These are phyloP conservation scores for Lichtheimia ramosa DNA, from an alignment of 371 early-diverging fungal species.

Conservation along the genomic window DNA sequence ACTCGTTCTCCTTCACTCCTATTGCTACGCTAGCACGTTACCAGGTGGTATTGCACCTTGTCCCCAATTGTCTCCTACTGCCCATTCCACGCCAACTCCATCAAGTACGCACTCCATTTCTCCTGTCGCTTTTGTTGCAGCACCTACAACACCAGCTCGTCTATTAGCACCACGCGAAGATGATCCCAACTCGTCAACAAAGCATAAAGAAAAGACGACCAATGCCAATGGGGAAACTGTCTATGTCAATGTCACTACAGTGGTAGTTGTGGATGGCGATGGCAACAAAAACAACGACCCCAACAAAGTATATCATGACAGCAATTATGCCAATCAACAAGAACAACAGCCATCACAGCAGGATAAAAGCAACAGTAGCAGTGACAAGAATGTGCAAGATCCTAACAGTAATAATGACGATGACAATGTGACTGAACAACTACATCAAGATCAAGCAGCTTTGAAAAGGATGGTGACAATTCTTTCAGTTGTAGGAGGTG, in stretches of 20 bases:
- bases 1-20: not conserved
- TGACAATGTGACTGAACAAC: conserved; percentile 9
- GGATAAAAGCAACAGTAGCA: too few relatives aligned
- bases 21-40: not conserved
- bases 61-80: not conserved
- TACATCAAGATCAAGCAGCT: conserved; percentile 20
- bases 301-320: conserved; percentile 12
- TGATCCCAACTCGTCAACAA: not conserved
- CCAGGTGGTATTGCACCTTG: not conserved
- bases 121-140: not conserved
- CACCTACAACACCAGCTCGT: not conserved
- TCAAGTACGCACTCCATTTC: too few relatives aligned
- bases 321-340: conserved; percentile 14
- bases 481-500: conserved; percentile 18
- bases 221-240: conserved; percentile 3
- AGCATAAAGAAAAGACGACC: not conserved
- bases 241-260: conserved; percentile 4
- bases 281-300: conserved; percentile 1
- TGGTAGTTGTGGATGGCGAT: conserved; percentile 4
- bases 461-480: conserved; percentile 19
- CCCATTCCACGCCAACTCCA: too few relatives aligned
- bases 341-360: not conserved
- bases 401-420: conserved; percentile 6
- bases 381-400: not conserved
- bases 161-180: too few relatives aligned